Evolutionary conservation across 257 asterid species (phyloP).

Genomic region (Eucommia ulmoides): DNA sequence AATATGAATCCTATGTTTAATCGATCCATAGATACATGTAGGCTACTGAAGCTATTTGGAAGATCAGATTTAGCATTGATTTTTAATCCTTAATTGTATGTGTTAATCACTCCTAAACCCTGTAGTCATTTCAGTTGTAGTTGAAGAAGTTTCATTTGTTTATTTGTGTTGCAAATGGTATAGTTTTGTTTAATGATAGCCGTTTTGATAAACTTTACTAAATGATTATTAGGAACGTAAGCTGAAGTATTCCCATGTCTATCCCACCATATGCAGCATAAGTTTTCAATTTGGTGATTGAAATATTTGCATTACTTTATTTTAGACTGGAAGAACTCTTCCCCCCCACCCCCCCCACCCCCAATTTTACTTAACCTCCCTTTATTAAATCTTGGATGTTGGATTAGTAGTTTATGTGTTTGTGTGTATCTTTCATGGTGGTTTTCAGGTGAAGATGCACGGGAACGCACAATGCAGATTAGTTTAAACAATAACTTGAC

Average conservation of each 20-base stretch:
- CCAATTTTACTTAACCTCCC: not conserved
- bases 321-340: too few relatives aligned
- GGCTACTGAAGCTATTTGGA: not conserved
- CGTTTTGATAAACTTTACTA: not conserved
- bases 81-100: too few relatives aligned
- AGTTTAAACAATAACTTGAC: slow-evolving; percentile 21
- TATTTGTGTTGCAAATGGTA: not conserved
- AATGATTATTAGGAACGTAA: not conserved
- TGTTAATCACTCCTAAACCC: too few relatives aligned
- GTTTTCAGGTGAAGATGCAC: slow-evolving; percentile 58
- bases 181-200: not conserved
- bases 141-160: not conserved
- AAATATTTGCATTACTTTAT: not conserved
- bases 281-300: not conserved
- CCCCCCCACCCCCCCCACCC: too few relatives aligned
- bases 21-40: not conserved
- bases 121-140: not conserved
- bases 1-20: too few relatives aligned
- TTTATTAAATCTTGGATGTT: not conserved
- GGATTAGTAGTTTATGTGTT: not conserved
- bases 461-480: slow-evolving; percentile 22
- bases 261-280: not conserved
- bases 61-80: not conserved
- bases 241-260: not conserved
- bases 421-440: slow-evolving; percentile 1